Evolutionary conservation across 768 basidiomycete genomes (phyloP).

Genomic region (Termitomyces sp.): DNA sequence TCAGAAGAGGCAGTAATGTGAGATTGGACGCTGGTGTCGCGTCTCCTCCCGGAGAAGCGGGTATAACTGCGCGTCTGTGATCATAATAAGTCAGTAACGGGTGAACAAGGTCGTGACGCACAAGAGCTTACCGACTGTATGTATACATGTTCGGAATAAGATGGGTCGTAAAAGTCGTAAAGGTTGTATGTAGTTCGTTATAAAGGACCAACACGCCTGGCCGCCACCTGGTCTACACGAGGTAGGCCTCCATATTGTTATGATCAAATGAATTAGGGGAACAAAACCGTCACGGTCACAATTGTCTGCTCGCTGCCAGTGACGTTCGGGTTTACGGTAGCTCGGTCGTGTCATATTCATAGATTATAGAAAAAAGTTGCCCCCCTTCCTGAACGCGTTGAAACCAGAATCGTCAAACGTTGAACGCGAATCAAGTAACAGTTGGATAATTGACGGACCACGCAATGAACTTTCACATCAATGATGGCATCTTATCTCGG

Average conservation of each 20-base stretch:
- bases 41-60: constrained; percentile 7
- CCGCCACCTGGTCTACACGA: constrained; percentile 15
- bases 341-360: too few relatives aligned
- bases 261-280: too few relatives aligned
- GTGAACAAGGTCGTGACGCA: background rate
- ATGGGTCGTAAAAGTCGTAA: constrained; percentile 12
- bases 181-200: constrained; percentile 7
- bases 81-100: background rate
- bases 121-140: constrained; percentile 10
- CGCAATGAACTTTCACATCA: too few relatives aligned
- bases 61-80: constrained; percentile 12
- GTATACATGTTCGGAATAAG: constrained; percentile 9
- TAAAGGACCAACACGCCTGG: constrained; percentile 9
- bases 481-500: constrained; percentile 15
- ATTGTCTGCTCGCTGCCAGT: too few relatives aligned
- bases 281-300: too few relatives aligned
- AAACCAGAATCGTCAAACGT: too few relatives aligned
- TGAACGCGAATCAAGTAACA: too few relatives aligned
- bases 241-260: constrained; percentile 11
- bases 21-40: constrained; percentile 8
- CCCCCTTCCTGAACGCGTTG: too few relatives aligned
- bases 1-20: constrained; percentile 13
- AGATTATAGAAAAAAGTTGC: too few relatives aligned
- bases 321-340: too few relatives aligned
- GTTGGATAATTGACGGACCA: too few relatives aligned